Evolutionary conservation across 2,329 filamentous ascomycete species (phyloP).

Genomic region (Microdochium bolleyi): DNA sequence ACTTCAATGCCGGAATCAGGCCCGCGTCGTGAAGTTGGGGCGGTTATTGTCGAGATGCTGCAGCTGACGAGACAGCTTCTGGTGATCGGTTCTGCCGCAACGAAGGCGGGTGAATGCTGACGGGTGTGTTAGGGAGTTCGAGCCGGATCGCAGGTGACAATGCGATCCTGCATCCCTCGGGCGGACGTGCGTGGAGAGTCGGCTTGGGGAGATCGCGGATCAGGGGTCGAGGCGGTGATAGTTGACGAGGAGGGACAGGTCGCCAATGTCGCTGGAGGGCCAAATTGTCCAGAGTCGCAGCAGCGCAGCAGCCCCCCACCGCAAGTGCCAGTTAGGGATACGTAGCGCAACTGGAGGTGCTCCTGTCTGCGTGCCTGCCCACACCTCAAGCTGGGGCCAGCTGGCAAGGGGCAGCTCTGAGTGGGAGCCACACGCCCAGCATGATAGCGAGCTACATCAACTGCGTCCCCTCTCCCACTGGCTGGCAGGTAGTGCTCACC

Average conservation of each 20-base stretch:
- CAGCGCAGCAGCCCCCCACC: background rate
- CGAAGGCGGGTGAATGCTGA: background rate
- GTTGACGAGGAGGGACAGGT: background rate
- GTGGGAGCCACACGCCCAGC: background rate
- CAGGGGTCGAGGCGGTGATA: background rate
- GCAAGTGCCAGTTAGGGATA: background rate
- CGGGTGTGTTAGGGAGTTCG: conserved; percentile 1
- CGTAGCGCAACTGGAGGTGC: background rate
- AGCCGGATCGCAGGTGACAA: conserved; percentile 10
- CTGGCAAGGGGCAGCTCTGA: background rate
- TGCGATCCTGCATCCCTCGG: conserved; percentile 17
- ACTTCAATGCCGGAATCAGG: background rate
- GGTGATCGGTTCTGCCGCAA: background rate
- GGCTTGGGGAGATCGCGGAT: background rate
- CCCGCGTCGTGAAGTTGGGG: background rate
- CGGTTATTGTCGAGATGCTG: conserved; percentile 2
- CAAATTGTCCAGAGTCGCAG: conserved; percentile 1
- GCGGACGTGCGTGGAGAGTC: conserved; percentile 2
- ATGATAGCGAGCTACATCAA: background rate
- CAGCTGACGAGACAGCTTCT: background rate
- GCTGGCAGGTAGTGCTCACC: background rate
- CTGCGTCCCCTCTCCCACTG: background rate
- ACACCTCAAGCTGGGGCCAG: background rate
- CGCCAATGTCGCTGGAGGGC: background rate
- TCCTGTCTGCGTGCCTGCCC: background rate